These are phyloP conservation scores for Pseudogymnoascus sp. DNA, from an alignment of 2,329 filamentous ascomycete species.

Conservation along the genomic window DNA sequence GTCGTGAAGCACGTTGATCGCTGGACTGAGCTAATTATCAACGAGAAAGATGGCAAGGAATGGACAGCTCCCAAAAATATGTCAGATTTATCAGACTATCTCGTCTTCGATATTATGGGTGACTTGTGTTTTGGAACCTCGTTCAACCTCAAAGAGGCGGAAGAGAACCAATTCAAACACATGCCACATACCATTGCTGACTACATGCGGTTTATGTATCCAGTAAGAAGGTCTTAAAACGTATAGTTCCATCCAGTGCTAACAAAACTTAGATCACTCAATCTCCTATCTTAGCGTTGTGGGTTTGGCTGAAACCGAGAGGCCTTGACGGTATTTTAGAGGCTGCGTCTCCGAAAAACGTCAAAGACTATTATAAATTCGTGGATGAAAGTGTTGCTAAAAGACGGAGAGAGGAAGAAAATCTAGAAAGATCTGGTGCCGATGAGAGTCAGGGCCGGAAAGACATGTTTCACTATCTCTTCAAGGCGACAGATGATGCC, in stretches of 20 bases:
- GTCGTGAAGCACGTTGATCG: constrained; percentile 18
- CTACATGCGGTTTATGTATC: constrained; percentile 11
- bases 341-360: background rate
- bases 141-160: constrained; percentile 14
- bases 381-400: background rate
- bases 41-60: constrained; percentile 12
- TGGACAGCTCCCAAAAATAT: constrained; percentile 17
- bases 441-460: background rate
- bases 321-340: constrained; percentile 8
- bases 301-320: constrained; percentile 14
- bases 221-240: background rate
- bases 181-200: constrained; percentile 14
- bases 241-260: too few species aligned
- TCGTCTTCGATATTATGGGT: constrained; percentile 18
- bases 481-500: background rate
- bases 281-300: constrained; percentile 6
- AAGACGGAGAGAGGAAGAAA: background rate
- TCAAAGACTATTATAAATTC: background rate
- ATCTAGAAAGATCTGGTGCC: background rate
- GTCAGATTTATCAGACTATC: constrained; percentile 10
- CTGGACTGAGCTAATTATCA: constrained; percentile 15
- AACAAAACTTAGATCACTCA: background rate
- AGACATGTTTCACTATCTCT: constrained; percentile 10
- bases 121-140: constrained; percentile 17
- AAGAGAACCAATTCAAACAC: constrained; percentile 12